Percentiles rank a stretch among this genome's conserved stretches.
These are phyloP conservation scores for Rhodomyrtus tomentosa DNA, from an alignment of 345 rosid genomes.

Conservation along the genomic window DNA sequence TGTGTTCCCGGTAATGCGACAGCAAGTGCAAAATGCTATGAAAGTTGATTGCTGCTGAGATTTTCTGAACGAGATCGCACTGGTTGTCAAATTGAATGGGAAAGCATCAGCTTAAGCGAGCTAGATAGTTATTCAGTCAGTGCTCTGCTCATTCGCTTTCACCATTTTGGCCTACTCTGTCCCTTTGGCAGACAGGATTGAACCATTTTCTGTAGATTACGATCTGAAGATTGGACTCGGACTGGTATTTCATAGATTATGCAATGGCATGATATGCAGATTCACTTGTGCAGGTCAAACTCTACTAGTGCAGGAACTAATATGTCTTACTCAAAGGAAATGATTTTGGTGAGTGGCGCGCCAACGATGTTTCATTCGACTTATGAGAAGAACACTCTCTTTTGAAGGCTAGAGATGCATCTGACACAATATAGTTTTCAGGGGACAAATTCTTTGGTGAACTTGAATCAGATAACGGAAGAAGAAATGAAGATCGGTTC, in stretches of 20 bases:
- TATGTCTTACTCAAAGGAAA: constrained; percentile 28
- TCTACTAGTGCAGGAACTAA: constrained; percentile 18
- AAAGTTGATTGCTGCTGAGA: background rate
- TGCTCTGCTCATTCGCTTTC: background rate
- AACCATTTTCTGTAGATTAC: background rate
- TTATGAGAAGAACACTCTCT: background rate
- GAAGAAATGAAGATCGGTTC: background rate
- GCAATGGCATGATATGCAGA: background rate
- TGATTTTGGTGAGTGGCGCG: constrained; percentile 27
- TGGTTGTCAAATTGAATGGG: background rate
- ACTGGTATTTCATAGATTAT: background rate
- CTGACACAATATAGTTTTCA: constrained; percentile 5
- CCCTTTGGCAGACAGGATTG: background rate
- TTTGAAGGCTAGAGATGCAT: background rate
- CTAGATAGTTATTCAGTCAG: background rate
- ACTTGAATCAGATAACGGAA: constrained; percentile 9
- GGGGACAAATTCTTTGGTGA: constrained; percentile 27
- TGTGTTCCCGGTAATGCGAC: background rate
- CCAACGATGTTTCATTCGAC: background rate
- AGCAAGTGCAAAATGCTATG: background rate
- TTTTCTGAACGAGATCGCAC: background rate
- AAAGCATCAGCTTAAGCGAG: background rate
- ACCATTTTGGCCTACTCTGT: background rate
- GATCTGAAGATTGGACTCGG: background rate
- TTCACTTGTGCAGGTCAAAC: constrained; percentile 26